Base-by-base conservation (phyloP, 1,284 basidiomycete species). In the Malassezia yamatoensis region DNA sequence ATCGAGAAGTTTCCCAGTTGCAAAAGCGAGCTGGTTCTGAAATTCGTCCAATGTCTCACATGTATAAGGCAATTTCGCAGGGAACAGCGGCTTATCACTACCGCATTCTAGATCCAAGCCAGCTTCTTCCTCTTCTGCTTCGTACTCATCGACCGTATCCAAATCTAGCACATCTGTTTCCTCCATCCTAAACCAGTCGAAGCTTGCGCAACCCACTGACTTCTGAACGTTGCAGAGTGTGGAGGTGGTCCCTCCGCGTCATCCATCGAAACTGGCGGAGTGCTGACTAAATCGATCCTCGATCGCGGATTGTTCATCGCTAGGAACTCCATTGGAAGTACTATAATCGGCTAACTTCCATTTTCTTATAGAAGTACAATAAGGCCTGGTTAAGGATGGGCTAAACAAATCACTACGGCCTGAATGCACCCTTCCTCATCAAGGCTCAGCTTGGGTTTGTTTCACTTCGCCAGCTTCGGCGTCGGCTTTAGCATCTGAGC, bases 1-100 rank as follows among this genome's bases (percentile, higher is more conserved):
- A 71, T 91, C 88, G 7, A 81, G 78, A 44, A 93, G 81, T 70
- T 82, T 82, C 53, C 82, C 76, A 37, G 86, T 77, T 62, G 90
- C 87, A 61, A 84, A 80, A 62, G 91, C 86, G 46, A 94, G 80
- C 66, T 88, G 79, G 41, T 80, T 77, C 70, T 90, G 83, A 83
- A 91, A 89, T 67, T 83, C 82, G 12, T 83, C 82, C 57, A 88
- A 80, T 0, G 85, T 78, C 76, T 94, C 90, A 62, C 86, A 83
- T 63, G 82, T 79, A 75, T 93, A 94, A 1, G 90, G 90, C 42
- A 96, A 53, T 16, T 55, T 60, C 12, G 64, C 40, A 0, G 68
- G 67, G 44, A 72, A 76, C 7, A 9, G 1, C n/a, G 46, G 32
- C 18, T 9, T 20, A 4, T 3, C 3, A 29, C 24, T 29, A 29